These are phyloP conservation scores for Microcera coccophila DNA, from an alignment of 2,329 filamentous ascomycete species.

Conservation along the genomic window DNA sequence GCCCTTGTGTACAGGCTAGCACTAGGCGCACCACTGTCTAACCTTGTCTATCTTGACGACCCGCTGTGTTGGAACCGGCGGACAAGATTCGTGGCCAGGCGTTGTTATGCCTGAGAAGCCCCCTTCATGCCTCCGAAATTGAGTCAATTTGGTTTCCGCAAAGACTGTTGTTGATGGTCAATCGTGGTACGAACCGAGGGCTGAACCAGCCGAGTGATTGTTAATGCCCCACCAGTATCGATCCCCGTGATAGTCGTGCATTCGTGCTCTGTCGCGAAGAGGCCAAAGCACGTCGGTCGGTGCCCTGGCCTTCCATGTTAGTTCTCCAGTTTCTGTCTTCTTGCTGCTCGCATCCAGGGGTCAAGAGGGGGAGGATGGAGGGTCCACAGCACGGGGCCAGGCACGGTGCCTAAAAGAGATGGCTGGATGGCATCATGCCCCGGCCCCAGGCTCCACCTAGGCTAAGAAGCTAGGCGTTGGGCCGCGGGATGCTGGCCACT, in stretches of 20 bases:
- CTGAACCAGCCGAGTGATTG: neutral
- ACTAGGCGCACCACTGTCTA: slow-evolving; percentile 9
- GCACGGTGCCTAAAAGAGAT: no score
- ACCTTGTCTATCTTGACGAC: slow-evolving; percentile 11
- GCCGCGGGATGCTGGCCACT: slow-evolving; percentile 1
- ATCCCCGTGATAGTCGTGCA: neutral
- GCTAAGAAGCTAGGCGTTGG: neutral
- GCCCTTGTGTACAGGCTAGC: no score
- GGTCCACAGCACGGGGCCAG: neutral
- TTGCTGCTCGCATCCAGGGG: neutral
- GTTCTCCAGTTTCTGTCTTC: slow-evolving; percentile 10
- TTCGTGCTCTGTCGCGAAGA: neutral
- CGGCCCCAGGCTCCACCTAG: slow-evolving; percentile 1
- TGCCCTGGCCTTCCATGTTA: slow-evolving; percentile 5
- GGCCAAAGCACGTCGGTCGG: neutral
- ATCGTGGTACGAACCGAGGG: no score
- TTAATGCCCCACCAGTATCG: neutral
- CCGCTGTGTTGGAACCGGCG: slow-evolving; percentile 16
- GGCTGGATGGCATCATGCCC: slow-evolving; percentile 6
- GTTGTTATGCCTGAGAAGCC: slow-evolving; percentile 7
- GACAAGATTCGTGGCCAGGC: slow-evolving; percentile 10
- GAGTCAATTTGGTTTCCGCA: slow-evolving; percentile 15
- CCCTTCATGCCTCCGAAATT: slow-evolving; percentile 10
- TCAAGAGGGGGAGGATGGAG: neutral
- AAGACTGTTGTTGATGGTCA: slow-evolving; percentile 18